Conservation (phyloP, 768 basidiomycete species). For the Mycena metata region DNA sequence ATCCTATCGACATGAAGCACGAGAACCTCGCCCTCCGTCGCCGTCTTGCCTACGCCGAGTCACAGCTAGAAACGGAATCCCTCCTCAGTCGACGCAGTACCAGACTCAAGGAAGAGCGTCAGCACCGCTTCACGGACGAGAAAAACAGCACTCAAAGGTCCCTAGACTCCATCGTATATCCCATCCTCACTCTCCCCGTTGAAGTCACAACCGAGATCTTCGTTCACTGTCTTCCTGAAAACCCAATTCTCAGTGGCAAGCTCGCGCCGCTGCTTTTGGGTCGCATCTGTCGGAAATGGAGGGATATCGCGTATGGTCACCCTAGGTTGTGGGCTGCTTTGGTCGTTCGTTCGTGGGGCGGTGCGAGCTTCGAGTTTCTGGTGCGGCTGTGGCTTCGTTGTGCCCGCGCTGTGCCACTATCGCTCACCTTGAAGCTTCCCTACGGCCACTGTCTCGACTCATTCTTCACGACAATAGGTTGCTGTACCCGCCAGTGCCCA, state of each 20-base stretch:
- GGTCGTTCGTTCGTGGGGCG: neutral
- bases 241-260: neutral
- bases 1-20: conserved; percentile 6
- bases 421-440: neutral
- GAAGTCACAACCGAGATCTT: conserved; percentile 21
- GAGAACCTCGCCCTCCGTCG: neutral
- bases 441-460: neutral
- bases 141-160: neutral
- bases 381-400: conserved; percentile 40
- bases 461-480: neutral
- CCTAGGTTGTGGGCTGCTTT: conserved; percentile 7
- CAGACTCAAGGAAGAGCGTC: neutral
- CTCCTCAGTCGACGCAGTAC: neutral
- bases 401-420: neutral
- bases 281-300: conserved; percentile 2
- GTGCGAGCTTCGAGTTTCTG: neutral
- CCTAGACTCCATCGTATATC: neutral
- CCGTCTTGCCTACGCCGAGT: neutral
- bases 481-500: neutral
- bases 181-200: too few species aligned
- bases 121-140: neutral
- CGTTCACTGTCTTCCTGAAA: conserved; percentile 4
- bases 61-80: neutral
- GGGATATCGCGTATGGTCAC: neutral
- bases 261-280: conserved; percentile 16